Conservation (phyloP, 2,329 filamentous ascomycete species). For the Botryotinia convoluta region DNA sequence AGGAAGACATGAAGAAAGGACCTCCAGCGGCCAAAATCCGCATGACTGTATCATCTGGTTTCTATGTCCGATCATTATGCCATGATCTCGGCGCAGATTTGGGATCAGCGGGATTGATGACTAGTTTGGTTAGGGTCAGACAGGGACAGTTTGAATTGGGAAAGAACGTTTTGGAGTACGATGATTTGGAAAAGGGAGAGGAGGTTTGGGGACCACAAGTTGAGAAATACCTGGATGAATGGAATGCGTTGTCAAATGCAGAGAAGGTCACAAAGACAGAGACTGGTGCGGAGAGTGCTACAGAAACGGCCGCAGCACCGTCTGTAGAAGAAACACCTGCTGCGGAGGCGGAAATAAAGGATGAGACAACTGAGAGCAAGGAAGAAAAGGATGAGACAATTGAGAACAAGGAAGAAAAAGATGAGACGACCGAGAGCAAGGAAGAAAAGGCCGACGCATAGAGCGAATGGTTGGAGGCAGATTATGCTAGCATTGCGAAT, state of each 20-base stretch:
- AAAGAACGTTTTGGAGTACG: conserved; percentile 74
- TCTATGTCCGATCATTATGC: conserved; percentile 92
- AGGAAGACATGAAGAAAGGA: conserved; percentile 40
- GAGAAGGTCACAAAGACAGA: not conserved
- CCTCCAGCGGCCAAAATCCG: conserved; percentile 78
- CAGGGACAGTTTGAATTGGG: conserved; percentile 79
- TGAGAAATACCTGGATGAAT: conserved; percentile 48
- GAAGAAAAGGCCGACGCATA: not conserved
- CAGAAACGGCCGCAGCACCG: not conserved
- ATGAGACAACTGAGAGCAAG: not conserved
- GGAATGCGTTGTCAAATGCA: conserved; percentile 24
- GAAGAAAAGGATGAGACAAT: not conserved
- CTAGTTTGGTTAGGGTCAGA: conserved; percentile 72
- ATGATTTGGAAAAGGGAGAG: conserved; percentile 73
- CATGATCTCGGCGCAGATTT: conserved; percentile 86
- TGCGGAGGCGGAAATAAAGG: not conserved
- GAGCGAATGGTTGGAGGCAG: not conserved
- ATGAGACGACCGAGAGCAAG: not conserved
- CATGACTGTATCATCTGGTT: conserved; percentile 92
- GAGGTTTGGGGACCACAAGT: conserved; percentile 80
- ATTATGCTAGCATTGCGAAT: not conserved
- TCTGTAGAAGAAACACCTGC: not conserved
- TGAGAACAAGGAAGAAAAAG: not conserved
- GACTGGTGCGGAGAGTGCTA: not conserved
- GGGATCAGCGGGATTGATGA: conserved; percentile 81